Base-by-base conservation (phyloP, 2,329 filamentous ascomycete genomes). In the Chaetomium strumarium region DNA sequence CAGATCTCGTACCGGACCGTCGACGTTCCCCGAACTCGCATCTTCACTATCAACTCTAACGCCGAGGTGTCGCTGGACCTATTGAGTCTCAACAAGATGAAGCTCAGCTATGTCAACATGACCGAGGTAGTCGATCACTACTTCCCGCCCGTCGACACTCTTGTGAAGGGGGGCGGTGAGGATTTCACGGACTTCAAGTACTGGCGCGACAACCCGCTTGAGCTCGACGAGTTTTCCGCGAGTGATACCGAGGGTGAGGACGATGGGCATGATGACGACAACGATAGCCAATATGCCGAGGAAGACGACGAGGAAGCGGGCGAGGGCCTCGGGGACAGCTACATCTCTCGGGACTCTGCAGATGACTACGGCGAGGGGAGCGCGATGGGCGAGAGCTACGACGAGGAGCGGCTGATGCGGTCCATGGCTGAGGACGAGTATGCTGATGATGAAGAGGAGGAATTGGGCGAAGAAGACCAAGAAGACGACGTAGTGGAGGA, bases 101-200 rank as follows among this genome's bases (percentile, higher is more conserved):
- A 93, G 72, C 92, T 95, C 63, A 96, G 88, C 58, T 99, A 99
- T 67, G 90, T 96, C 57, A 91, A 89, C 64, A 99, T 99, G 84
- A 86, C 89, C 55, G 95, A 99, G 68, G 85, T 99, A 54, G 89
- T 99, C 7, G 93, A 99, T 67, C 93, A 99, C 69, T 97, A 96
- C 73, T 99, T 99, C 69, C 93, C 93, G 7, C 90, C 95, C 1
- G 85, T 95, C 12, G 89, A 85, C 58, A 84, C 91, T 24, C 77
- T 99, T 30, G 85, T 96, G 16, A 90, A 88, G 63, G 87, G 88
- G 41, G 92, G 91, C 17, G 92, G 91, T 12, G 93, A 97, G 67
- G 87, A 95, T 52, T 99, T 88, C 65, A 99, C 93, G 0, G 93
- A 99, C 67, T 99, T 99, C 70, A 92, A 84, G 52, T 99, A 95